Conservation (phyloP, 2,329 filamentous ascomycete species). For the Emmonsiellopsis sp. region DNA sequence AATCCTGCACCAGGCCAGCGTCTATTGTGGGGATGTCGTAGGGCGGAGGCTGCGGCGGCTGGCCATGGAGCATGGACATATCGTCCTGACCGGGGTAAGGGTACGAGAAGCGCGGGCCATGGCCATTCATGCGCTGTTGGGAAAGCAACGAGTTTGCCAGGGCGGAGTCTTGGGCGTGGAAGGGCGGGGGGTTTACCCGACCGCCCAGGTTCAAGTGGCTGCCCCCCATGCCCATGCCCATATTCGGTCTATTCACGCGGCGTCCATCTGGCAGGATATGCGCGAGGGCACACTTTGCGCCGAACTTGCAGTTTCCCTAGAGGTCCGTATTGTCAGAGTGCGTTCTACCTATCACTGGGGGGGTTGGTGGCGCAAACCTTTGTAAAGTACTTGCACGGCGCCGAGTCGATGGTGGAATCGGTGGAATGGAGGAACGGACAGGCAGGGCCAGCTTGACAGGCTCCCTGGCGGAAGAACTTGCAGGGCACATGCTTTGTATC, state of each 20-base stretch:
- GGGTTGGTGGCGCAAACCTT: conserved; percentile 55
- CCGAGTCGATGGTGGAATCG: conserved; percentile 71
- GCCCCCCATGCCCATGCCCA: conserved; percentile 37
- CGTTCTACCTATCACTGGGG: neutral
- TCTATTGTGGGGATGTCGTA: conserved; percentile 51
- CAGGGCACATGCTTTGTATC: conserved; percentile 96
- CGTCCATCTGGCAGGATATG: conserved; percentile 91
- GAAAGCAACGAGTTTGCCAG: conserved; percentile 65
- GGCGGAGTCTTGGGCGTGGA: conserved; percentile 58
- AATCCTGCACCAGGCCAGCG: conserved; percentile 49
- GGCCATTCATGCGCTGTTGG: conserved; percentile 48
- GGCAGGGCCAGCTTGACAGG: conserved; percentile 89
- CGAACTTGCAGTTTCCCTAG: conserved; percentile 98
- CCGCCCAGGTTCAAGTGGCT: conserved; percentile 56
- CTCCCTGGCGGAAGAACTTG: conserved; percentile 97
- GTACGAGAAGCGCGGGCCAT: conserved; percentile 37
- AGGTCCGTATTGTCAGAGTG: neutral
- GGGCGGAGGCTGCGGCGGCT: conserved; percentile 30
- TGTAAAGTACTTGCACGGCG: conserved; percentile 95
- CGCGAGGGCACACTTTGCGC: conserved; percentile 92
- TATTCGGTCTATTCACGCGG: conserved; percentile 67
- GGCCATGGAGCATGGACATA: conserved; percentile 32
- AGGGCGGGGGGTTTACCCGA: conserved; percentile 56
- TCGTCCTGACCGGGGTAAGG: conserved; percentile 36
- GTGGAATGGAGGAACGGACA: conserved; percentile 96